phyloP scores from a whole-genome alignment of 1,284 basidiomycete species.

The Sporisorium iseilematis-ciliati region DNA sequence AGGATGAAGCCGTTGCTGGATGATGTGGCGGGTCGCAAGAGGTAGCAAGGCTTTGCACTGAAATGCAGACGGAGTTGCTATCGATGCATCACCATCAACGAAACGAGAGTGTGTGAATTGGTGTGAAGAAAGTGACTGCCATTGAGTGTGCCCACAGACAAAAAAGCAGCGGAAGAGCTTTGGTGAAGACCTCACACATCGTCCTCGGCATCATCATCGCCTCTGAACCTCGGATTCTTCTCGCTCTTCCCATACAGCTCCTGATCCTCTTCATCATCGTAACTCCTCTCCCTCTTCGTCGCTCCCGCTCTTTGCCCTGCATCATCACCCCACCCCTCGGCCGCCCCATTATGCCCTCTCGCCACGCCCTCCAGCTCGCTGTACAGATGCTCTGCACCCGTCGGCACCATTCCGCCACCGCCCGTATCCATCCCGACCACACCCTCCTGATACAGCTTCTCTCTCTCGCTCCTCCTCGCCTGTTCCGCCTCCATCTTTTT shows the following conservation, averaged over 20 bases:
- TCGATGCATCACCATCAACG: too few relatives aligned
- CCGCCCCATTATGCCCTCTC: slow-evolving; percentile 25
- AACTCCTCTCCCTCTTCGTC: slow-evolving; percentile 76
- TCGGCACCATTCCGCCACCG: slow-evolving; percentile 46
- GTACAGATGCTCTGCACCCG: slow-evolving; percentile 48
- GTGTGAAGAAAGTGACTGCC: too few relatives aligned
- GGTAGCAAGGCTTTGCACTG: not conserved
- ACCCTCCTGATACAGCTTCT: slow-evolving; percentile 83
- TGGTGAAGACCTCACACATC: slow-evolving; percentile 23
- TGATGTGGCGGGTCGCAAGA: slow-evolving; percentile 15
- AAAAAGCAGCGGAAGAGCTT: not conserved
- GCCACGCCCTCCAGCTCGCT: slow-evolving; percentile 44
- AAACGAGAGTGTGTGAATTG: too few relatives aligned
- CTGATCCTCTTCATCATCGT: slow-evolving; percentile 43
- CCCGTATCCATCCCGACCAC: slow-evolving; percentile 33
- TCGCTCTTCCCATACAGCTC: slow-evolving; percentile 37
- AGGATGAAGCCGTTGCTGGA: slow-evolving; percentile 51
- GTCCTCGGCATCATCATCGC: slow-evolving; percentile 67
- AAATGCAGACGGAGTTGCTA: too few relatives aligned
- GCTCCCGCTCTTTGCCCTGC: not conserved
- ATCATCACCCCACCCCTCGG: not conserved
- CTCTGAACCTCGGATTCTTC: slow-evolving; percentile 69
- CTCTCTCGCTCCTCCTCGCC: slow-evolving; percentile 80
- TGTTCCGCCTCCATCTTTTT: slow-evolving; percentile 79
- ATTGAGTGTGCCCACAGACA: too few relatives aligned